phyloP scores from a whole-genome alignment of 2,329 filamentous ascomycete species.

The Moelleriella libera region DNA sequence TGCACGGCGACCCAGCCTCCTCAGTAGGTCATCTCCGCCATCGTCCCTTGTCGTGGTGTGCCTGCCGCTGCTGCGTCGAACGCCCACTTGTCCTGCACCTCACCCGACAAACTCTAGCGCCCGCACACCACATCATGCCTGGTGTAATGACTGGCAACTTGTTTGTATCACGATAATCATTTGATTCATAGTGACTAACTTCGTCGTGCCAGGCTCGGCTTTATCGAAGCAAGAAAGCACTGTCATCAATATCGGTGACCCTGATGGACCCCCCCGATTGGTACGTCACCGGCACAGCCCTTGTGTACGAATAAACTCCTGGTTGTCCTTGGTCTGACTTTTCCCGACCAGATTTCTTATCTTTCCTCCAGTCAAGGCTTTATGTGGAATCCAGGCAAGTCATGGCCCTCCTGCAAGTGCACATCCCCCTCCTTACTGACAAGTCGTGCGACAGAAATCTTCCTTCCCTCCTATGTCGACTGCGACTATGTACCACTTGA shows the following conservation, averaged over 20 bases:
- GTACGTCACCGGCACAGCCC: conserved; percentile 28
- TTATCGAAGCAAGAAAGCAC: conserved; percentile 63
- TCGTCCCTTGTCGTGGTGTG: not conserved
- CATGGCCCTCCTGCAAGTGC: too few relatives aligned
- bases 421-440: conserved; percentile 1
- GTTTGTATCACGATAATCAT: not conserved
- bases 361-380: conserved; percentile 69
- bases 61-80: too few relatives aligned
- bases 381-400: conserved; percentile 63
- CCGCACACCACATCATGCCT: too few relatives aligned
- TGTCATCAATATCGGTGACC: conserved; percentile 66
- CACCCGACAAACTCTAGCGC: too few relatives aligned
- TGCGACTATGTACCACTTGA: conserved; percentile 63
- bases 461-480: conserved; percentile 65
- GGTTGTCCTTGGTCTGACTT: too few relatives aligned
- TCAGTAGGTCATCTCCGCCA: conserved; percentile 30
- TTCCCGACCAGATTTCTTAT: conserved; percentile 57
- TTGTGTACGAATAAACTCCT: too few relatives aligned
- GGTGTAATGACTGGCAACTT: too few relatives aligned
- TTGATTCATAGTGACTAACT: not conserved
- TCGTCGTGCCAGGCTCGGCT: conserved; percentile 42
- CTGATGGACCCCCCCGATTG: conserved; percentile 57
- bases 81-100: too few relatives aligned
- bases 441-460: conserved; percentile 46
- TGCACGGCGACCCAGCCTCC: conserved; percentile 43